Base-by-base conservation (phyloP, 805 yeast genomes). In the Komagataella pseudopastoris region DNA sequence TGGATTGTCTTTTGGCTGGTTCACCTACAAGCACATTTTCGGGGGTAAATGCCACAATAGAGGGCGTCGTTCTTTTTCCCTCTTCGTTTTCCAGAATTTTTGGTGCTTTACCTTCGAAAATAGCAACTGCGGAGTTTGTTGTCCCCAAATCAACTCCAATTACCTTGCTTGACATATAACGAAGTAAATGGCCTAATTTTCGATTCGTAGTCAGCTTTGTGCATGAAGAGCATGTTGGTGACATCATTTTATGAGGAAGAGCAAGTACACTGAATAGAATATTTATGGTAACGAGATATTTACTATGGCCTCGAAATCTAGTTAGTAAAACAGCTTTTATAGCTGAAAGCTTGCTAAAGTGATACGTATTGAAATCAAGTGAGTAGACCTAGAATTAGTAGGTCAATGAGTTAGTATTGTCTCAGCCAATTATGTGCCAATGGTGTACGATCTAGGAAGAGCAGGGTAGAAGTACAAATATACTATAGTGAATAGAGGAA, bases 1-100 rank as follows among this genome's bases (percentile, higher is more conserved):
- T 90, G 55, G 96, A 95, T 73, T 89, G 97, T 66, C 96, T 86
- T 76, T 89, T 90, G 61, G 97, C 97, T 58, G 95, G 88, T 54
- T 83, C 87, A 71, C 97, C 97, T 55, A 89, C 96, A 55, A 89
- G 73, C 64, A 95, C 83, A 54, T 91, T 93, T 54, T 85, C 93
- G 67, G 84, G 83, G 58, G 93, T 85, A 80, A 89, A 89, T 51
- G 96, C 96, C 54, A 89, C 96, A 47, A 89, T 88, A 43, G 97
- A 90, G 36, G 97, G 96, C 18, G 96, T 88, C 50, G 95, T 83
- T 60, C 88, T 75, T 49, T 78, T 74, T 67, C 90, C 90, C 68
- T 82, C 87, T 54, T 79, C 67, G 73, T 86, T 85, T 70, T 87
- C 95, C 54, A 86, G 71, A 56, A 86, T 88, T 69, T 78, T 80